Percentiles rank a stretch among this genome's conserved stretches.
phyloP scores from a whole-genome alignment of 345 rosid genomes.

The Citropsis articulata region DNA sequence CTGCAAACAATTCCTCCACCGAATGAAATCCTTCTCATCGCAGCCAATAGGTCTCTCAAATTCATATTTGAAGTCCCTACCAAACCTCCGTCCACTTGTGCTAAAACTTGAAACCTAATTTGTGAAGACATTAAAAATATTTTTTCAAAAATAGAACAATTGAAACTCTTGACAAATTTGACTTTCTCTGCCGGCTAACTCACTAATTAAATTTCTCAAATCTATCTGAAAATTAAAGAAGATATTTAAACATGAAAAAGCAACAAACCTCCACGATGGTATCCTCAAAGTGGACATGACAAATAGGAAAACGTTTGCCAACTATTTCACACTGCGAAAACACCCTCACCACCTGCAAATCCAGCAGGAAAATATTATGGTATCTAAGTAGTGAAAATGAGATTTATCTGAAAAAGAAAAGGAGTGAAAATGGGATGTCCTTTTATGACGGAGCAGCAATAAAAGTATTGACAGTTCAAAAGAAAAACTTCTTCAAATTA shows the following conservation, averaged over 20 bases:
- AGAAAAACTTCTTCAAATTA: background rate
- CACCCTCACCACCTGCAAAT: slow-evolving; percentile 39
- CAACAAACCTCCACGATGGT: slow-evolving; percentile 48
- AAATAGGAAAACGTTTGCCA: slow-evolving; percentile 63
- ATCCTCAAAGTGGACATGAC: slow-evolving; percentile 55
- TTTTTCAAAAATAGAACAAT: background rate
- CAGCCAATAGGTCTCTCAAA: slow-evolving; percentile 38
- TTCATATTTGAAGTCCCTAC: slow-evolving; percentile 26
- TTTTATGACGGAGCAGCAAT: background rate
- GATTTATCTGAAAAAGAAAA: background rate
- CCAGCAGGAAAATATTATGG: background rate
- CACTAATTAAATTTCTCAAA: background rate
- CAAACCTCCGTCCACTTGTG: slow-evolving; percentile 34
- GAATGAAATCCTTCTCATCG: slow-evolving; percentile 59
- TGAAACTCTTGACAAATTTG: background rate
- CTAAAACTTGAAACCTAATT: slow-evolving; percentile 72
- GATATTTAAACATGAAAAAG: background rate
- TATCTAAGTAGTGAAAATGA: background rate
- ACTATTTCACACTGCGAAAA: slow-evolving; percentile 53
- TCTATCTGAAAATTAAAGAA: background rate
- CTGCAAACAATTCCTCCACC: slow-evolving; percentile 75
- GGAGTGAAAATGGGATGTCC: background rate
- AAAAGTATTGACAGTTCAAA: background rate
- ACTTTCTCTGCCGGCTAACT: background rate
- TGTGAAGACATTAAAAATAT: slow-evolving; percentile 2